A percentile compares a stretch with the other conserved stretches of the same genome.
These are phyloP conservation scores for Lichtheimia ramosa DNA, from an alignment of 371 early-diverging fungal genomes.

Conservation along the genomic window DNA sequence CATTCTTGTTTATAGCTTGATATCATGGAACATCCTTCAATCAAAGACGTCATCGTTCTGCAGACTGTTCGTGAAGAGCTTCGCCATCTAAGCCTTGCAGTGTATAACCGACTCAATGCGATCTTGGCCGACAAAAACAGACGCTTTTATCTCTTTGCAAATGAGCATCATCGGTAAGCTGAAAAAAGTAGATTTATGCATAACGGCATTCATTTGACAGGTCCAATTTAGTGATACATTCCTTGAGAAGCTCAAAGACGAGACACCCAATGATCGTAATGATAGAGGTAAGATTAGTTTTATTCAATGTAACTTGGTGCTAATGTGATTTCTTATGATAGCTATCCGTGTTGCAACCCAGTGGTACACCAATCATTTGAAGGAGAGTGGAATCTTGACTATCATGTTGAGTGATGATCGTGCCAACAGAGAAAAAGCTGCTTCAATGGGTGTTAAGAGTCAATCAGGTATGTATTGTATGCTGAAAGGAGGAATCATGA, in stretches of 20 bases:
- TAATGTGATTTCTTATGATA: conserved; percentile 11
- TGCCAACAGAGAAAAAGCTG: conserved; percentile 78
- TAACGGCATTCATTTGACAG: neutral
- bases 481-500: neutral
- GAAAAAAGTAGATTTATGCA: neutral
- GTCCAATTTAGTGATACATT: conserved; percentile 68
- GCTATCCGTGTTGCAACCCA: conserved; percentile 84
- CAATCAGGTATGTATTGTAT: conserved; percentile 46
- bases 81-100: conserved; percentile 72
- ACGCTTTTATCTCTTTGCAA: conserved; percentile 88
- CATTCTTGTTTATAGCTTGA: conserved; percentile 68
- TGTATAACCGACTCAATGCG: conserved; percentile 79
- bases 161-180: conserved; percentile 83
- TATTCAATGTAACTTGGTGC: neutral
- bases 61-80: conserved; percentile 94
- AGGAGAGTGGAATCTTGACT: conserved; percentile 41
- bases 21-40: conserved; percentile 84
- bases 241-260: conserved; percentile 78
- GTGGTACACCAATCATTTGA: conserved; percentile 85
- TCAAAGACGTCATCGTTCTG: conserved; percentile 88
- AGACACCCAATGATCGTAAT: conserved; percentile 92
- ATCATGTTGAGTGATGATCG: conserved; percentile 89
- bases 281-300: conserved; percentile 67
- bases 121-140: conserved; percentile 70
- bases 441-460: conserved; percentile 60